Evolutionary conservation across 805 yeast species (phyloP), one percentile per base, ranked within the genome.

Genomic region (Candida silvatica): DNA sequence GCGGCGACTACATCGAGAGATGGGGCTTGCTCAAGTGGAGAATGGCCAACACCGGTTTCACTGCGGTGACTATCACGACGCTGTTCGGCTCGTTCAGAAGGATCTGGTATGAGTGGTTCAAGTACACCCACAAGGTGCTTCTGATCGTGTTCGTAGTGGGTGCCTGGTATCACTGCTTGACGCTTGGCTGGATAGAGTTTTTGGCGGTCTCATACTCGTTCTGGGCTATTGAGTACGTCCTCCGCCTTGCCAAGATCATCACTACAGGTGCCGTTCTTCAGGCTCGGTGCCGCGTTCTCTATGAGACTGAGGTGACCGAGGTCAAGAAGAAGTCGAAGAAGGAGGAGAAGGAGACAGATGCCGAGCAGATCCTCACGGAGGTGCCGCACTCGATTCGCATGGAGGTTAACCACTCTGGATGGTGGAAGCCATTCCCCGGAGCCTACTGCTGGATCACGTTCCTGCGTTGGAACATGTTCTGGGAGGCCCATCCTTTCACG

Each of bases 401-500:
- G 17, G 56, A 63, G 12, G 62, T 75, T 9, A 68, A 68, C 15
- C 67, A 64, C 28, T 77, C 83, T 1, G 59, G 62, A 3, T 53
- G 64, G 45, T 78, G 82, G 78, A 60, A 62, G 17, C 63, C 70
- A 4, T 54, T 55, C 32, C 80, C 82, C 1, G 85, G 85, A 2
- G 77, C 78, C 17, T 79, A 73, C 51, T 74, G 74, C 20, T 78
- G 73, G 56, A 52, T 78, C 15, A 74, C 71, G 44, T 62, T 71
- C 42, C 46, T 74, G 29, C 58, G 47, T 23, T 60, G 64, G 29
- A 43, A 58, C 24, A 54, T 69, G 45, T 71, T 74, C 46, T 72
- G 79, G 74, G 79, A 78, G 45, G 74, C 83, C 1, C 85, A 78
- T 51, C 86, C 86, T 3, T 78, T 78, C 44, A 75, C 83, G 0